These are phyloP conservation scores for Cyclotella sp. DNA, from an alignment of 108 stramenopile species.

Conservation along the genomic window DNA sequence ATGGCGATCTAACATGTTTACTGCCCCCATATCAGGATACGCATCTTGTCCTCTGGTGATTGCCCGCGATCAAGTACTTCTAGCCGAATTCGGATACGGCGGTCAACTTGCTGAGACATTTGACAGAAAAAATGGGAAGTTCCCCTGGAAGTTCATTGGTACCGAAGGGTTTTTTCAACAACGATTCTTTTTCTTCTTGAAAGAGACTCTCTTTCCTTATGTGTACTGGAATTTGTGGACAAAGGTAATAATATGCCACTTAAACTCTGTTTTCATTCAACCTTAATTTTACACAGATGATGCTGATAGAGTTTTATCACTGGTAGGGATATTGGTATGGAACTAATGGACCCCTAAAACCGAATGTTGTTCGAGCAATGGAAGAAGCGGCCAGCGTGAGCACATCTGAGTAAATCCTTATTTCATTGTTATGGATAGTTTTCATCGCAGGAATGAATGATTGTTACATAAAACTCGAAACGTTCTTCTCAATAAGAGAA, in stretches of 20 bases:
- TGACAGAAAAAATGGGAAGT: constrained; percentile 20
- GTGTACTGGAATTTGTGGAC: constrained; percentile 33
- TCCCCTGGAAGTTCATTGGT: constrained; percentile 21
- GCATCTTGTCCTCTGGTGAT: constrained; percentile 50
- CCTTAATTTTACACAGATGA: background rate
- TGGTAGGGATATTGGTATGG: constrained; percentile 31
- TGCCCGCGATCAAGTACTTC: constrained; percentile 27
- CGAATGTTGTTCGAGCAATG: constrained; percentile 1
- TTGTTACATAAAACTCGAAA: too few species aligned
- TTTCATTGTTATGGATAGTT: background rate
- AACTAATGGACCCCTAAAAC: constrained; percentile 31
- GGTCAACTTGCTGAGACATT: constrained; percentile 51
- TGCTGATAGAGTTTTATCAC: background rate
- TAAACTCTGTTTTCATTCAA: background rate
- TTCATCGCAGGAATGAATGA: background rate
- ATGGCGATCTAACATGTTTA: too few species aligned
- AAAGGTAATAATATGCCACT: background rate
- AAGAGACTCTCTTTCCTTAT: constrained; percentile 29
- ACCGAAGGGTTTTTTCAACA: constrained; percentile 22
- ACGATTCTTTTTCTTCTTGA: constrained; percentile 39
- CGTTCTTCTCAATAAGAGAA: too few species aligned
- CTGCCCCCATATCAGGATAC: constrained; percentile 24
- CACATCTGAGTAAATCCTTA: background rate
- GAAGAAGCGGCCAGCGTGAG: background rate
- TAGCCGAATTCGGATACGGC: constrained; percentile 55